Conservation (phyloP, 2,329 filamentous ascomycete species). For the Zalaria sp. region DNA sequence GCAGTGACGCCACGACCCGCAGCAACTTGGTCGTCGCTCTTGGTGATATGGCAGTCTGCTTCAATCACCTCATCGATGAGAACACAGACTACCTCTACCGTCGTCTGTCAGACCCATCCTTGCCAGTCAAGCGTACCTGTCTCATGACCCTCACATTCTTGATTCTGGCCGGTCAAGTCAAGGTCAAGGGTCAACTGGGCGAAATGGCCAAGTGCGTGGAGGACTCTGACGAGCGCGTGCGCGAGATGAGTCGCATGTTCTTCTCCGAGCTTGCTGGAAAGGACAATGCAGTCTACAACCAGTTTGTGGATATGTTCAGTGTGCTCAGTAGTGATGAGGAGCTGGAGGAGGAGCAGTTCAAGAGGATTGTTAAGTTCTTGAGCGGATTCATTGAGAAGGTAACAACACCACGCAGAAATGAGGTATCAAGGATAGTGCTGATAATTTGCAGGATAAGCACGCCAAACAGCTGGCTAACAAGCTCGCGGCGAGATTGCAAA, state of each 20-base stretch:
- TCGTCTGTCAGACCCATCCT: constrained; percentile 74
- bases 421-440: neutral
- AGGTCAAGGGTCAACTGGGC: constrained; percentile 95
- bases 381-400: constrained; percentile 97
- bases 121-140: constrained; percentile 89
- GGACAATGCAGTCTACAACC: constrained; percentile 97
- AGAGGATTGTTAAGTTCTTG: constrained; percentile 79
- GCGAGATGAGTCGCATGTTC: constrained; percentile 93
- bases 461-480: constrained; percentile 89
- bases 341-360: constrained; percentile 74
- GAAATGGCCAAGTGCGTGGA: constrained; percentile 99
- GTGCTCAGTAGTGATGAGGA: constrained; percentile 69
- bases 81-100: constrained; percentile 98
- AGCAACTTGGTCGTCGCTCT: constrained; percentile 95
- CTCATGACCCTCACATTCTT: constrained; percentile 97
- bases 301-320: constrained; percentile 99
- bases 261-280: constrained; percentile 95
- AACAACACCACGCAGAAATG: constrained; percentile 14
- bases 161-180: constrained; percentile 93
- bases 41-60: constrained; percentile 98
- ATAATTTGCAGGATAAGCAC: constrained; percentile 66
- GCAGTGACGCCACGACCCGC: constrained; percentile 78
- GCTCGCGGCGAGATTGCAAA: constrained; percentile 66
- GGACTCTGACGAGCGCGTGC: constrained; percentile 86
- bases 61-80: constrained; percentile 98